Evolutionary conservation across 139 green algal genomes (phyloP), one percentile per base, ranked within the genome.

Genomic region (Nannochloris sp.): DNA sequence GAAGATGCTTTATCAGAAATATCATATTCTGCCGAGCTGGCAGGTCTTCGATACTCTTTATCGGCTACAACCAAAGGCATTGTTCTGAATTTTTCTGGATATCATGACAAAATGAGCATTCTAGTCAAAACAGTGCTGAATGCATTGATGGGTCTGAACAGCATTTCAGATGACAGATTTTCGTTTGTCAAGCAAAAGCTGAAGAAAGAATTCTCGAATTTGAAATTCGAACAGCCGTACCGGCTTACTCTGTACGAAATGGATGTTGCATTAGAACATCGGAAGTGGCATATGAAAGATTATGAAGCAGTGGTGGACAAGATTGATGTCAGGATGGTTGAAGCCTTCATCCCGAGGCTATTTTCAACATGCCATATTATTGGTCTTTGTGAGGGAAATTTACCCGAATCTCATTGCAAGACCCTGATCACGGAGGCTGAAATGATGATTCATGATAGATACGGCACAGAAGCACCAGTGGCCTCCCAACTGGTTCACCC

Each of bases 11-110:
- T 96, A 12, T 89, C 89, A 44, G 88, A 95, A 70, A 60, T 93
- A 5, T 73, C 85, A 3, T 96, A 96, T 70, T 68, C 78, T 34
- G 89, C 89, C 27, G 80, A 94, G 64, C 74, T 96, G 58, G 89
- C 90, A 24, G 88, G 88, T 0, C 78, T 95, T 21, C 57, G 63
- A 44, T 83, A 78, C 23, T 51, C 54, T n/a, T 46, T 73, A 43
- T 51, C 58, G 3, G 25, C 61, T 57, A 75, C 71, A 5, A 64
- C 36, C 0, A 44, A 43, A 5, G 76, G 76, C 11, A 61, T 85
- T 36, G 44, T 78, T 25, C 8, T 83, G 4, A 57, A 25, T 15
- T 57, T 60, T 9, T 80, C 61, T 5, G 90, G 89, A 23, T 96
- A 95, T 79, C 83, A 62, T 71, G 76, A 96, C 80, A 96, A 88